phyloP scores from a whole-genome alignment of 441 rosid genomes.

The Omphalea diandra region DNA sequence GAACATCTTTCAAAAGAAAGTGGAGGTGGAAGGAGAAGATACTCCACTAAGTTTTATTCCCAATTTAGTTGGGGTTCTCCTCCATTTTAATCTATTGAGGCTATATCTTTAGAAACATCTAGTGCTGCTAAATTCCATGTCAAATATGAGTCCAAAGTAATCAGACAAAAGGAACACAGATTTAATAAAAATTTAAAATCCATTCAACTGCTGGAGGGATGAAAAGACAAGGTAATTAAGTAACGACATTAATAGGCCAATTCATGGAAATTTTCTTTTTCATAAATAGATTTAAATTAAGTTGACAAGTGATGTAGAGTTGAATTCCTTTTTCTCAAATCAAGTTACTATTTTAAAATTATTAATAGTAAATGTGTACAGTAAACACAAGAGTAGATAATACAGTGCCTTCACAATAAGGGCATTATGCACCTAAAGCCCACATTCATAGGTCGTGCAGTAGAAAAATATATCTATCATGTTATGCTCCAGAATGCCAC shows the following conservation, averaged over 20 bases:
- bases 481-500: not conserved
- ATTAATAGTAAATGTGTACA: not conserved
- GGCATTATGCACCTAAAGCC: not conserved
- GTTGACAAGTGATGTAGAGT: no score
- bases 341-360: not conserved
- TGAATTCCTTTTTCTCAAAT: not conserved
- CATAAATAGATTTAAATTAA: no score
- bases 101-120: not conserved
- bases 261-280: no score
- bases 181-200: not conserved
- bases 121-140: not conserved
- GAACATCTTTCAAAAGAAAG: not conserved
- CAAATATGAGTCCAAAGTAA: not conserved
- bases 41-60: not conserved
- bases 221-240: no score
- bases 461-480: not conserved
- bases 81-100: not conserved
- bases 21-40: not conserved
- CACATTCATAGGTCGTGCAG: not conserved
- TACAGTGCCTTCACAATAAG: not conserved
- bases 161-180: not conserved
- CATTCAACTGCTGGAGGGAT: not conserved
- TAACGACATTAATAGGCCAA: no score
- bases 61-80: not conserved
- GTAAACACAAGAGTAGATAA: not conserved